phyloP scores from a whole-genome alignment of 345 rosid species.

The Brassica juncea region DNA sequence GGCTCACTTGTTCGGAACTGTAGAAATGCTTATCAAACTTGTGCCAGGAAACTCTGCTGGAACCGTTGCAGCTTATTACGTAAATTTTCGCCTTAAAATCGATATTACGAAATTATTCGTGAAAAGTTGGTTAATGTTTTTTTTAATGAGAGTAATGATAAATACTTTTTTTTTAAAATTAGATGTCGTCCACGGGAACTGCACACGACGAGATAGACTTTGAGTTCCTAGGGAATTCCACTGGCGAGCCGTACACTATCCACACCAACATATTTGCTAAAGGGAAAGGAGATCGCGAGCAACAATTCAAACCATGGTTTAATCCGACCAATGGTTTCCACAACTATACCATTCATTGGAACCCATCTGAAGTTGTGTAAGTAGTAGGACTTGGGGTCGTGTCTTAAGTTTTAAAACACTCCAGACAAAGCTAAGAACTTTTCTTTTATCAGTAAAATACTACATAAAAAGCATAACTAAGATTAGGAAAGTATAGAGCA shows the following conservation, averaged over 20 bases:
- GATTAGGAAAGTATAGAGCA: neutral
- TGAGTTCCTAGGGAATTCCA: conserved; percentile 70
- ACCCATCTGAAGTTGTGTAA: conserved; percentile 64
- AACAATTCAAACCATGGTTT: conserved; percentile 63
- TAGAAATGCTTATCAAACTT: conserved; percentile 79
- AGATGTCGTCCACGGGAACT: conserved; percentile 62
- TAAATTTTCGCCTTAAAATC: conserved; percentile 30
- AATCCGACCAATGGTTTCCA: conserved; percentile 68
- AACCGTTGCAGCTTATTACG: conserved; percentile 71
- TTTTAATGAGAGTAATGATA: neutral
- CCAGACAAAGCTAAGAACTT: neutral
- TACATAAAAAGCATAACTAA: neutral
- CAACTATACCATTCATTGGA: conserved; percentile 82
- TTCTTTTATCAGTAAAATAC: neutral
- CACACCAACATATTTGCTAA: conserved; percentile 68
- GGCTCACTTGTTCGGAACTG: conserved; percentile 68
- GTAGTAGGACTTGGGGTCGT: conserved; percentile 6
- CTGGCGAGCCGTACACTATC: conserved; percentile 67
- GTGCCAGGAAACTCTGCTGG: conserved; percentile 89
- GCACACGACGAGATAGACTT: conserved; percentile 74
- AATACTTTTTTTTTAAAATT: conserved; percentile 17
- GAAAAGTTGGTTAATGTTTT: neutral
- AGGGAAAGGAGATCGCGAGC: conserved; percentile 68
- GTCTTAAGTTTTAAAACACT: neutral
- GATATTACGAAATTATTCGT: neutral